Base-by-base conservation (phyloP, 768 basidiomycete genomes). In the Serendipita sp. region DNA sequence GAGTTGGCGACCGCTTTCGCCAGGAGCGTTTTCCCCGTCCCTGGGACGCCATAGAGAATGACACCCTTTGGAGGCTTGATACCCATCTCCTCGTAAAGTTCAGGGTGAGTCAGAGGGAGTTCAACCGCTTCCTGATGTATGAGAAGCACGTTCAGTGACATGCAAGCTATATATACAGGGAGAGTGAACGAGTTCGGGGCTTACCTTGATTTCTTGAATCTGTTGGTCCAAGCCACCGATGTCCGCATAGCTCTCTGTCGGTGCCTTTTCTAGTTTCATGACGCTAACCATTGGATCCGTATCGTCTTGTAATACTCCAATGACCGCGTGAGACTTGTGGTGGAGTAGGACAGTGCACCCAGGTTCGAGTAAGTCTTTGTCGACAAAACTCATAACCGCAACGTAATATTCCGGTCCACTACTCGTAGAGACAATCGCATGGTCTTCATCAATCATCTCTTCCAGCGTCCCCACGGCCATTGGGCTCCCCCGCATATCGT, bases 21-120 rank as follows among this genome's bases (percentile, higher is more conserved):
- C 1, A 99, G 82, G 0, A 99, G 82, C 0, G 96, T 99, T 76
- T 99, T 99, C 62, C 96, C 96, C 13, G 95, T 98, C 62, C 96
- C 96, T 0, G 96, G 96, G 2, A 95, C 95, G 66, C 96, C 96
- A 70, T 98, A 99, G 1, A 99, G 81, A 67, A 99, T 98, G 71
- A 99, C 95, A 75, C 96, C 96, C 73, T 98, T 98, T 22, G 96
- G 96, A n/a, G 95, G 96, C 69, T 88, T 88, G 74, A 99, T 98
- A 62, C 96, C 96, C 96, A 99, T 98, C 77, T 98, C 95, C 74
- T 98, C 95, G 74, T 98, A 99, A 42, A 98, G 75, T 71, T 99
- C 96, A 2, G 96, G 96, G 71, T 98, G 96, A 7, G 95, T 98
- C 24, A 99, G 77, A 0, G 96, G 96, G 33, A 98, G 80, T 74